Evolutionary conservation across 768 basidiomycete species (phyloP), one percentile per base, ranked within the genome.

Genomic region (Naganishia randhawae): DNA sequence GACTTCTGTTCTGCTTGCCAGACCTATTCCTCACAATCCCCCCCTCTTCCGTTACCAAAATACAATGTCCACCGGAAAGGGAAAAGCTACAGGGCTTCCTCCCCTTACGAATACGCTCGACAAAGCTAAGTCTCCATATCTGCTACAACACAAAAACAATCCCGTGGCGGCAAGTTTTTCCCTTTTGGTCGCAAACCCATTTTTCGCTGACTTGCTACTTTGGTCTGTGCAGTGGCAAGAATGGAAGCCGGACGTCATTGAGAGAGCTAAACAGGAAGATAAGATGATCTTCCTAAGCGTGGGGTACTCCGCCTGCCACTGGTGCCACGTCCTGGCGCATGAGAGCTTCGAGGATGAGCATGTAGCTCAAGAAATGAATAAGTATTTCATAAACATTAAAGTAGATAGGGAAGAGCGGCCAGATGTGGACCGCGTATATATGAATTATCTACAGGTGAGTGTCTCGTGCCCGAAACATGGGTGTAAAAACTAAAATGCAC

Each of bases 371-470:
- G 70, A 81, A 33, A 81, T 83, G 81, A 83, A 82, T 69, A 75
- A 81, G 48, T 69, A 78, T 66, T 82, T 77, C 55, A 74, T 82
- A 25, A 81, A 81, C 66, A 75, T 82, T 73, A 82, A 77, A 61
- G 80, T 82, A 17, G 82, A 83, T 66, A 69, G 82, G 29, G 82
- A 83, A 68, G 82, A 82, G 52, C 68, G 81, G 27, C 82, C 82
- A 0, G 82, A 82, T 65, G 81, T 83, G 10, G 82, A 83, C 70
- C 68, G 81, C n/a, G 67, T 83, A n/a, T 83, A 83, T 70, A 83
- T 83, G 82, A 80, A 74, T 0, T 82, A 81, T 73, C 71, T 83
- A 0, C 81, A 82, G 70, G 73, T 74, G 33, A 62, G 72, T 33
- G 2, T 29, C 31, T 17, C n/a, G n/a, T 8, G 19, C 7, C 3